A percentile compares a stretch with the other conserved stretches of the same genome.
These are phyloP conservation scores for Debaryomycetaceae sp. DNA, from an alignment of 1,139 yeast species.

Conservation along the genomic window DNA sequence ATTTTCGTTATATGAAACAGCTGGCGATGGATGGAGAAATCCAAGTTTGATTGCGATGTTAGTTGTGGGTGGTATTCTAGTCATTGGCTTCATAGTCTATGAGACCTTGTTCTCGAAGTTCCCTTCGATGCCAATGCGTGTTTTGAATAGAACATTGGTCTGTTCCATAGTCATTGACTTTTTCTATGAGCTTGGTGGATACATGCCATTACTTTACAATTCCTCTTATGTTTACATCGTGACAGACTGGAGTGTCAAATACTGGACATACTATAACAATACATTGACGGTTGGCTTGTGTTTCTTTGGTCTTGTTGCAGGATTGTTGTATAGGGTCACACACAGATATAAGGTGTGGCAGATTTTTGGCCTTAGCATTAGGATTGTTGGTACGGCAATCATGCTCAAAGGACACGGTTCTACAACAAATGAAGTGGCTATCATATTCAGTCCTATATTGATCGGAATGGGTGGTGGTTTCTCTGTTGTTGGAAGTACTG, in stretches of 20 bases:
- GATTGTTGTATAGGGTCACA: conserved; percentile 21
- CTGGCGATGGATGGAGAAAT: conserved; percentile 26
- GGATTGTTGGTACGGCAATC: conserved; percentile 25
- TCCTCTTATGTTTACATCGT: conserved; percentile 16
- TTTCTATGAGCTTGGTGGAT: conserved; percentile 15
- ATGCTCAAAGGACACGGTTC: conserved; percentile 14
- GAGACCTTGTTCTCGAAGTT: conserved; percentile 25
- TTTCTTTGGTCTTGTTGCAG: conserved; percentile 30
- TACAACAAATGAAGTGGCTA: conserved; percentile 16
- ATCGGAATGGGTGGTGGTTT: conserved; percentile 30
- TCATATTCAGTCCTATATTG: conserved; percentile 18
- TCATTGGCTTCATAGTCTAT: conserved; percentile 20
- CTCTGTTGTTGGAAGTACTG: conserved; percentile 26
- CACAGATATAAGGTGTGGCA: conserved; percentile 30
- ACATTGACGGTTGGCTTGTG: conserved; percentile 30
- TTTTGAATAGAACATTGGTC: conserved; percentile 29
- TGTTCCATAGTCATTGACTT: conserved; percentile 17
- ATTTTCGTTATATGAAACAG: conserved; percentile 19
- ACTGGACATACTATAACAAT: conserved; percentile 33
- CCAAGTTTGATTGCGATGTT: conserved; percentile 37
- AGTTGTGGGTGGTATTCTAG: conserved; percentile 26
- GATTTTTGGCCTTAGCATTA: conserved; percentile 21
- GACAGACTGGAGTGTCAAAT: conserved; percentile 18
- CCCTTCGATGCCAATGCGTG: conserved; percentile 32
- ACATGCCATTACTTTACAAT: conserved; percentile 18